Evolutionary conservation across 1,284 basidiomycete species (phyloP).

Genomic region (Cryptococcus sp.): DNA sequence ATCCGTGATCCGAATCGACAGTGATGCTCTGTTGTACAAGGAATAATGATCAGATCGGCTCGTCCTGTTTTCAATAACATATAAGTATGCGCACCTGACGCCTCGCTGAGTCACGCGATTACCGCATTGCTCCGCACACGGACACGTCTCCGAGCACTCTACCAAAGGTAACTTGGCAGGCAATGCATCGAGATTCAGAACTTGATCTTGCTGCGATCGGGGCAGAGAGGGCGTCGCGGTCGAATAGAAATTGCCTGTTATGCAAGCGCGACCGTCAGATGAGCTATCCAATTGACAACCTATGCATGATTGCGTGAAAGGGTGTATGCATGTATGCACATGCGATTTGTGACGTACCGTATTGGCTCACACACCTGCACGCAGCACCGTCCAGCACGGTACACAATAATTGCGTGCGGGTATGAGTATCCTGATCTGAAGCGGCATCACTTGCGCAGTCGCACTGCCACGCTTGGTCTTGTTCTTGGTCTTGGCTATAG

Average conservation of each 20-base stretch:
- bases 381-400: conserved; percentile 17
- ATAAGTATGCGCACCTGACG: conserved; percentile 17
- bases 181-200: conserved; percentile 30
- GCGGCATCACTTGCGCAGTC: conserved; percentile 3
- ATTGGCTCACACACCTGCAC: conserved; percentile 35
- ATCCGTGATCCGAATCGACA: conserved; percentile 10
- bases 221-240: neutral
- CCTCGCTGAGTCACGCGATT: conserved; percentile 35
- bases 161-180: conserved; percentile 32
- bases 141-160: conserved; percentile 29
- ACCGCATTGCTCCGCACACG: conserved; percentile 21
- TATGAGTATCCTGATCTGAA: neutral
- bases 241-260: conserved; percentile 37
- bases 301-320: no score
- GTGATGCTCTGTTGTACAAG: conserved; percentile 4
- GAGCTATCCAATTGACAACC: neutral
- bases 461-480: conserved; percentile 13
- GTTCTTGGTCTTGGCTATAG: conserved; percentile 2
- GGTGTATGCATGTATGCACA: no score
- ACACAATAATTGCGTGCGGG: conserved; percentile 1
- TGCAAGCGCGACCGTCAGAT: no score
- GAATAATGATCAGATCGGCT: neutral
- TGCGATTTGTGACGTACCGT: conserved; percentile 19
- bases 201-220: conserved; percentile 1
- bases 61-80: no score